phyloP scores from a whole-genome alignment of 148 eudicot species.

The Heliosperma pusillum region DNA sequence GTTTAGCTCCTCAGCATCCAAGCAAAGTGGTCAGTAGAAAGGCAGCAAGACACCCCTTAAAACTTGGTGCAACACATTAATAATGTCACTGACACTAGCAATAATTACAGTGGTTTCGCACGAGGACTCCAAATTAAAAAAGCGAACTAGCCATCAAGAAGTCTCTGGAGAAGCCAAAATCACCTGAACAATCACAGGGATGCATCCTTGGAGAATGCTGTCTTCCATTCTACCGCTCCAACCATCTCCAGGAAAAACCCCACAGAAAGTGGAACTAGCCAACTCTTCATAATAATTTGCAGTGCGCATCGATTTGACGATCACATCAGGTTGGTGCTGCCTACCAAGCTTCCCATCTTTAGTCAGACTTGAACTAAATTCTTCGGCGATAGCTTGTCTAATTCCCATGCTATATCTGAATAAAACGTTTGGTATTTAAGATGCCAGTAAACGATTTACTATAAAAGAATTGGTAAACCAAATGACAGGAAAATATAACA shows the following conservation, averaged over 20 bases:
- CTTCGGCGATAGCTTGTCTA: conserved; percentile 80
- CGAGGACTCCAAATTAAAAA: background rate
- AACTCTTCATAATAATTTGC: conserved; percentile 57
- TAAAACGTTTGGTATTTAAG: background rate
- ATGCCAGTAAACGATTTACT: background rate
- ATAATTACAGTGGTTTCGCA: background rate
- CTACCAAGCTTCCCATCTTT: conserved; percentile 84
- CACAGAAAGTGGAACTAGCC: conserved; percentile 85
- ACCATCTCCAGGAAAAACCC: conserved; percentile 96
- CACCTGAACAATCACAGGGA: conserved; percentile 96
- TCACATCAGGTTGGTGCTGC: conserved; percentile 76
- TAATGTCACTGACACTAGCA: background rate
- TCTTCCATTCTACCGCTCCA: conserved; percentile 99
- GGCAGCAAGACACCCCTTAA: background rate
- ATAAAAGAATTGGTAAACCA: background rate
- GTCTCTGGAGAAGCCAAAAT: conserved; percentile 7
- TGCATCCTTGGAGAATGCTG: conserved; percentile 91
- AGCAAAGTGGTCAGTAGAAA: background rate
- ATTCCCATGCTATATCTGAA: conserved; percentile 98
- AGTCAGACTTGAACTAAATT: conserved; percentile 78
- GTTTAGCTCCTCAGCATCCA: background rate
- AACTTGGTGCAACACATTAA: background rate
- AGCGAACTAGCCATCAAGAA: background rate
- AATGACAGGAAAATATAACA: conserved; percentile 4
- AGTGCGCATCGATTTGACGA: conserved; percentile 75